These are phyloP conservation scores for Neonectria punicea DNA, from an alignment of 2,329 filamentous ascomycete species.

Conservation along the genomic window DNA sequence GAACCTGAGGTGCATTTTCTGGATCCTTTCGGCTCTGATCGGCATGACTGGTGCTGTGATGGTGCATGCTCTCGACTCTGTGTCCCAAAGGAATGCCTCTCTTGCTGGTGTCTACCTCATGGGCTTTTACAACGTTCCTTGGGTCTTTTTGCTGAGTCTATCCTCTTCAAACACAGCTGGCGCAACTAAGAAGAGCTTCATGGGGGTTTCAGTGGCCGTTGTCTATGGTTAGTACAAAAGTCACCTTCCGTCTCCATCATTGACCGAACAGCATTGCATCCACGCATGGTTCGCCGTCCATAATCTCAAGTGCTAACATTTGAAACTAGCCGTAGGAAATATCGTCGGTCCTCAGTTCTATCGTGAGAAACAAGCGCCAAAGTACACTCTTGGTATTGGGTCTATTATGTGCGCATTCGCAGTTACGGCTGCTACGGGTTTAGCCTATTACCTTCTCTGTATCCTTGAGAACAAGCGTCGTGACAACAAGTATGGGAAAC, in stretches of 20 bases:
- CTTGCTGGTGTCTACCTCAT: constrained; percentile 47
- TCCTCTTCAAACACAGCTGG: constrained; percentile 46
- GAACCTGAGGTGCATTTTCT: constrained; percentile 46
- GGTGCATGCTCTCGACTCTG: constrained; percentile 38
- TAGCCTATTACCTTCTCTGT: constrained; percentile 37
- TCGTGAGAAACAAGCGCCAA: constrained; percentile 39
- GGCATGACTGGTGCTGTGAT: constrained; percentile 42
- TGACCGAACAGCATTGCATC: too few species aligned
- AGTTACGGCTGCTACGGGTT: constrained; percentile 35
- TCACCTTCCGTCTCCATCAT: too few species aligned
- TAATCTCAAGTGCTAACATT: rapidly evolving
- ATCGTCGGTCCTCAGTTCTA: constrained; percentile 47
- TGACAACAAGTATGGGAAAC: constrained; percentile 23
- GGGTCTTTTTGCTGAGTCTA: constrained; percentile 40
- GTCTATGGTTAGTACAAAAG: constrained; percentile 35
- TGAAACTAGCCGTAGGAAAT: constrained; percentile 41
- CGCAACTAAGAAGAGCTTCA: constrained; percentile 46
- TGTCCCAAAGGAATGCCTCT: constrained; percentile 34
- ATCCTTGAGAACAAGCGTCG: constrained; percentile 38
- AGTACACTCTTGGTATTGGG: constrained; percentile 43
- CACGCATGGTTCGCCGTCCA: too few species aligned
- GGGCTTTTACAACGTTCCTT: constrained; percentile 48
- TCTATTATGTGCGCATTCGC: constrained; percentile 44
- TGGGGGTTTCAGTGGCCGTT: constrained; percentile 43
- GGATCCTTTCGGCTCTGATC: constrained; percentile 38